Evolutionary conservation across 2,329 filamentous ascomycete species (phyloP).

Genomic region (Pseudogymnoascus sp.): DNA sequence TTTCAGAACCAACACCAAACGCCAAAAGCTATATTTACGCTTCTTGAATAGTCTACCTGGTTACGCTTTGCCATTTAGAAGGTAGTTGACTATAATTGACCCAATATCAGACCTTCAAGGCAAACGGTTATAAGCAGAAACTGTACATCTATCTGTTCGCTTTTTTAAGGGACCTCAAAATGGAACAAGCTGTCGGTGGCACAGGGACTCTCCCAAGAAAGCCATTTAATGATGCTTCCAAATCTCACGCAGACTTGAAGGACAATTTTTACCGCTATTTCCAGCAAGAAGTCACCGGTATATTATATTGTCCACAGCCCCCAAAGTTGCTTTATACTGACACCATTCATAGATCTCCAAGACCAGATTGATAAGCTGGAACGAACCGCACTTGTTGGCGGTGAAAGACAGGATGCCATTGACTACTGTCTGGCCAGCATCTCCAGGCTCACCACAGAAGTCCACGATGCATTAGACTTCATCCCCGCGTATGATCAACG

Average conservation of each 20-base stretch:
- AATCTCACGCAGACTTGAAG: conserved; percentile 45
- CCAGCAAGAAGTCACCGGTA: conserved; percentile 66
- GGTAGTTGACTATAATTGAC: background rate
- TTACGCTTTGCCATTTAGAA: conserved; percentile 2
- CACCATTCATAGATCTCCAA: conserved; percentile 56
- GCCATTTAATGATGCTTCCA: conserved; percentile 20
- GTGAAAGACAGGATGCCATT: conserved; percentile 73
- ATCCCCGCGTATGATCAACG: conserved; percentile 87
- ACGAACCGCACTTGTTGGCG: conserved; percentile 55
- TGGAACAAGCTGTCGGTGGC: background rate
- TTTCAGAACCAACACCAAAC: background rate
- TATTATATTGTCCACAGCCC: conserved; percentile 36
- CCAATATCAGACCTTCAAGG: background rate
- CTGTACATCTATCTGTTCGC: background rate
- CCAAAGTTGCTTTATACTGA: background rate
- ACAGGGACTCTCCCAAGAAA: conserved; percentile 15
- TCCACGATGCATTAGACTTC: conserved; percentile 75
- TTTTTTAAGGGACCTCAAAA: background rate
- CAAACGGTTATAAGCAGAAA: background rate
- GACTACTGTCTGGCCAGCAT: conserved; percentile 77
- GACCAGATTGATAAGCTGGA: conserved; percentile 66
- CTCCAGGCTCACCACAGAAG: conserved; percentile 71
- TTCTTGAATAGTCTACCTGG: background rate
- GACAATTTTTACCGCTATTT: conserved; percentile 83
- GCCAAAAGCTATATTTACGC: background rate